Evolutionary conservation across 768 basidiomycete species (phyloP).

Genomic region (Pleurotus sapidus): DNA sequence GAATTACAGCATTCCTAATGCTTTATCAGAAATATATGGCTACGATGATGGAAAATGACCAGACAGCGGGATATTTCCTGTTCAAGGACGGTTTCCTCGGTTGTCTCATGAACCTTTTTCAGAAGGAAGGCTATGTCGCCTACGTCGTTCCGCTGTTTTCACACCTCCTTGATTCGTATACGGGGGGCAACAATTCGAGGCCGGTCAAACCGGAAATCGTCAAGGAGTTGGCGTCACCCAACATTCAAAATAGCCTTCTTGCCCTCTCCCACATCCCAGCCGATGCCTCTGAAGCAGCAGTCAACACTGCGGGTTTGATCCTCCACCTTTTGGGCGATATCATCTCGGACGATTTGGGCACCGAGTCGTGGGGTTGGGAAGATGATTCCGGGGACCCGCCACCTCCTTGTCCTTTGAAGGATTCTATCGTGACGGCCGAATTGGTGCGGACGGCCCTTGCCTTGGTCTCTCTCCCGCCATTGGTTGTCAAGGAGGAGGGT

Average conservation of each 20-base stretch:
- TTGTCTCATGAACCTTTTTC: constrained; percentile 11
- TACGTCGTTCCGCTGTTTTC: constrained; percentile 12
- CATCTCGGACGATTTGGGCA: constrained; percentile 9
- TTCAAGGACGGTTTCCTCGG: constrained; percentile 11
- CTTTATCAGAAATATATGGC: constrained; percentile 8
- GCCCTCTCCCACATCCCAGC: not conserved
- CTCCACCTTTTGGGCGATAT: constrained; percentile 12
- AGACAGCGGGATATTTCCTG: constrained; percentile 11
- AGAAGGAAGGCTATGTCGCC: constrained; percentile 1
- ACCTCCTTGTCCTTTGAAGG: constrained; percentile 14
- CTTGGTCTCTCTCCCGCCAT: constrained; percentile 4
- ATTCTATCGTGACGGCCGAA: constrained; percentile 12
- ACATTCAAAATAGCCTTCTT: constrained; percentile 10
- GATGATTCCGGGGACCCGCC: constrained; percentile 10
- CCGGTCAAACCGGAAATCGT: constrained; percentile 8
- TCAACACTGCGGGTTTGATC: constrained; percentile 7
- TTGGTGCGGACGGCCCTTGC: constrained; percentile 10
- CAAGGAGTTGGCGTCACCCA: constrained; percentile 4
- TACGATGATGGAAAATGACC: constrained; percentile 14
- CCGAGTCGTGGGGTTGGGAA: constrained; percentile 13
- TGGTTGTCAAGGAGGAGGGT: not conserved
- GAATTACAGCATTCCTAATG: not conserved
- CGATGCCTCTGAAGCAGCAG: not conserved
- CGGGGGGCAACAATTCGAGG: not conserved
- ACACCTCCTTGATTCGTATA: constrained; percentile 13